Percentiles rank a stretch among this genome's conserved stretches.
Conservation (phyloP, 768 basidiomycete species). For the Xerocomellus amylosporus region DNA sequence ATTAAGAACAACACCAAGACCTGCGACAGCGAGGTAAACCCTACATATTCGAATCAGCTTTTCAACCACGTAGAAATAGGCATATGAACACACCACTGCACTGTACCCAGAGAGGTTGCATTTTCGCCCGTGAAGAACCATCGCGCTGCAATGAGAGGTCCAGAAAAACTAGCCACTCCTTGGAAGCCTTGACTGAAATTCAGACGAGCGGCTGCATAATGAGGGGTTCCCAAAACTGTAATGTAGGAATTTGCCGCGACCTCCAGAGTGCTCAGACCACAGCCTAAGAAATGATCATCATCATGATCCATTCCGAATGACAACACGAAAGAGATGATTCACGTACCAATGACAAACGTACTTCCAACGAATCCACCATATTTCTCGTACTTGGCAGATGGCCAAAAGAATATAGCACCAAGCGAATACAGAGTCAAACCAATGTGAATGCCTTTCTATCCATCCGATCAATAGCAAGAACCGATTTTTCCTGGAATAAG, state of each 20-base stretch:
- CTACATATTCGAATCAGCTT: conserved; percentile 28
- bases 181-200: conserved; percentile 82
- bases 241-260: conserved; percentile 83
- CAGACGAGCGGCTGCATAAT: conserved; percentile 69
- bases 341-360: conserved; percentile 63
- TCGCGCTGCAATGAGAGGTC: conserved; percentile 71
- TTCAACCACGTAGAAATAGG: neutral
- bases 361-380: conserved; percentile 75
- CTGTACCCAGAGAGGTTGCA: conserved; percentile 57
- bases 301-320: neutral
- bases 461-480: neutral
- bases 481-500: neutral
- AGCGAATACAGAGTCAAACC: conserved; percentile 56
- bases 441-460: conserved; percentile 58
- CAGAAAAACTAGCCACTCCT: conserved; percentile 69
- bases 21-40: conserved; percentile 65
- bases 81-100: conserved; percentile 50
- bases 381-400: conserved; percentile 61
- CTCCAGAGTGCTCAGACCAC: conserved; percentile 64
- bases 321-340: neutral
- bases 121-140: conserved; percentile 73
- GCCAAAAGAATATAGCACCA: conserved; percentile 81
- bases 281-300: conserved; percentile 38
- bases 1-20: conserved; percentile 60
- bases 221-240: conserved; percentile 61